Conservation (phyloP, 1,284 basidiomycete species). For the Fomitopsis pinicola region DNA sequence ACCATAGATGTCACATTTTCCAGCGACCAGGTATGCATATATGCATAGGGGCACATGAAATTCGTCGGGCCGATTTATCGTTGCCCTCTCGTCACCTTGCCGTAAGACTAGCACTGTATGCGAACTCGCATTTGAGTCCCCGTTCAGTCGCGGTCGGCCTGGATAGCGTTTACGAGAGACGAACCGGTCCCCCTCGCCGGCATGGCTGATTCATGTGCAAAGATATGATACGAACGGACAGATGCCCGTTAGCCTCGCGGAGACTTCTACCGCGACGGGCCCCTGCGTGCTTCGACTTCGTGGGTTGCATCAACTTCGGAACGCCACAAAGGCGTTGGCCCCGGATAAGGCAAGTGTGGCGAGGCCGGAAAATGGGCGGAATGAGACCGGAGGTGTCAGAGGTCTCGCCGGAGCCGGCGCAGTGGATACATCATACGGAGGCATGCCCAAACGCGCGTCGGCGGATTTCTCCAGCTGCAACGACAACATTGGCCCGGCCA, state of each 20-base stretch:
- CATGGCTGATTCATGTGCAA: neutral
- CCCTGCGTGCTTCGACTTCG: slow-evolving; percentile 6
- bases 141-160: neutral
- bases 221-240: neutral
- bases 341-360: neutral
- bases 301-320: slow-evolving; percentile 14
- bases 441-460: slow-evolving; percentile 15
- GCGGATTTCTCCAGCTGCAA: slow-evolving; percentile 12
- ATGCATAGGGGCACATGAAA: neutral
- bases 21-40: neutral
- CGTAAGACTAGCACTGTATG: neutral
- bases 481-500: neutral
- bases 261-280: slow-evolving; percentile 11
- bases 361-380: neutral
- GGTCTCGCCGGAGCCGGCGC: slow-evolving; percentile 4
- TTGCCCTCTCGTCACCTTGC: neutral
- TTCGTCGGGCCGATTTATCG: neutral
- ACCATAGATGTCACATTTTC: too few relatives aligned
- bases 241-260: slow-evolving; percentile 1
- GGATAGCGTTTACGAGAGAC: neutral
- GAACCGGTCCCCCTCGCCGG: neutral
- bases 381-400: slow-evolving; percentile 20
- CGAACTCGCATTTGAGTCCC: neutral
- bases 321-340: slow-evolving; percentile 24
- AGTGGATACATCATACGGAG: slow-evolving; percentile 3